A percentile compares a stretch with the other conserved stretches of the same genome.
Conservation (phyloP, 805 yeast species). For the Torulaspora maleeae region DNA sequence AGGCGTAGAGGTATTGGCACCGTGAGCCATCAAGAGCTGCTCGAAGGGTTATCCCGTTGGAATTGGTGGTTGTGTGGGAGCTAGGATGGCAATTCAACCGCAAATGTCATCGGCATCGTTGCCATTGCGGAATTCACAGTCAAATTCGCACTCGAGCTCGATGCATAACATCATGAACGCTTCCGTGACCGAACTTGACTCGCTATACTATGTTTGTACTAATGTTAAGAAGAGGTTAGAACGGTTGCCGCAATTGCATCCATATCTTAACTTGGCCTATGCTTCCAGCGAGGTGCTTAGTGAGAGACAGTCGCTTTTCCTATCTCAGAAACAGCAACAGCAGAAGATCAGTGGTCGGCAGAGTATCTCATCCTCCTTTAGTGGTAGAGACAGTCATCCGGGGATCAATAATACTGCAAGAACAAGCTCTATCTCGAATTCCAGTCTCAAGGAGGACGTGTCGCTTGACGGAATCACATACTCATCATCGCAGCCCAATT, state of each 20-base stretch:
- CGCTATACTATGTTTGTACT: constrained; percentile 63
- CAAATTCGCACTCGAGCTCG: constrained; percentile 11
- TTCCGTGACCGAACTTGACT: constrained; percentile 58
- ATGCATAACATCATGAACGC: constrained; percentile 53
- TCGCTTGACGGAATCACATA: constrained; percentile 27
- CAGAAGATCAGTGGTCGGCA: constrained; percentile 21
- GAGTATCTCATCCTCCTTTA: constrained; percentile 18
- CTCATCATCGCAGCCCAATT: constrained; percentile 23
- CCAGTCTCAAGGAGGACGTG: constrained; percentile 35
- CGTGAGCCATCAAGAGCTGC: not conserved
- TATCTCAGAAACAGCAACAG: constrained; percentile 40
- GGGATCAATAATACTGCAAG: constrained; percentile 28
- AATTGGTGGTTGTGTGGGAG: not conserved
- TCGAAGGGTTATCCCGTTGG: not conserved
- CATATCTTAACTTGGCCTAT: constrained; percentile 61
- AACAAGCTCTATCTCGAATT: constrained; percentile 35
- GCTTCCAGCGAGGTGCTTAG: constrained; percentile 62
- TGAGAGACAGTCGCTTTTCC: constrained; percentile 60
- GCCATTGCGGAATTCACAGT: constrained; percentile 18
- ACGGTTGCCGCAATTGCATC: constrained; percentile 60
- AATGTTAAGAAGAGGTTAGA: constrained; percentile 52
- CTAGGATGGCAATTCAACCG: constrained; percentile 11
- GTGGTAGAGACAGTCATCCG: constrained; percentile 21
- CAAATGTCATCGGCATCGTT: constrained; percentile 15
- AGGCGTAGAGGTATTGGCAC: not conserved